phyloP scores from a whole-genome alignment of 345 rosid genomes.

The Bretschneidera sinensis region DNA sequence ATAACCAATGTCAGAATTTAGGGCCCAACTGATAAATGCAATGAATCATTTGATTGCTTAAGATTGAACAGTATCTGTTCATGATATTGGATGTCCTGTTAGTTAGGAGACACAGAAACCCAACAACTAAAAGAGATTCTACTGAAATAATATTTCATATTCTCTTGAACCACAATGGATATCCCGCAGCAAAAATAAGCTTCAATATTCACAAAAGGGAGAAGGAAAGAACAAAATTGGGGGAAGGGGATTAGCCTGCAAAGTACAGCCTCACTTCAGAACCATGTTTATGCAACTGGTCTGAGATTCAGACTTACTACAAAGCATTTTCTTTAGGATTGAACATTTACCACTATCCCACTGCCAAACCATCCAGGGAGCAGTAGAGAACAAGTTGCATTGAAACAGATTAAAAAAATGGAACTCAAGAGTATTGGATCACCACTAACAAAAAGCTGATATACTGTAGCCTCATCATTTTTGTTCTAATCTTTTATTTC shows the following conservation, averaged over 20 bases:
- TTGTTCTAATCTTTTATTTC: too few relatives aligned
- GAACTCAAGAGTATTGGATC: background rate
- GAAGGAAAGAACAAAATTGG: too few relatives aligned
- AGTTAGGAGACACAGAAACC: background rate
- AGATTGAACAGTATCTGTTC: background rate
- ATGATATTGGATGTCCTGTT: background rate
- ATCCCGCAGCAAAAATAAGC: too few relatives aligned
- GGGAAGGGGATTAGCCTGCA: too few relatives aligned
- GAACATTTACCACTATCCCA: background rate
- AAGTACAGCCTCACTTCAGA: background rate
- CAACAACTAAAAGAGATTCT: background rate
- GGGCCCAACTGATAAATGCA: conserved; percentile 35
- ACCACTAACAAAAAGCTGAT: background rate
- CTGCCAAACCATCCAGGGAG: background rate
- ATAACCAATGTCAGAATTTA: conserved; percentile 20
- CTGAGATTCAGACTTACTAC: background rate
- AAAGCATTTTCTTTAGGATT: too few relatives aligned
- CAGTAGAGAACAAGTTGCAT: background rate
- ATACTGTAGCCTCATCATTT: background rate
- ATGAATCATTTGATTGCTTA: background rate
- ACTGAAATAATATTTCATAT: background rate
- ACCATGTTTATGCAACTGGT: background rate
- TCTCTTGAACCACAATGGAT: too few relatives aligned
- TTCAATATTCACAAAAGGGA: too few relatives aligned
- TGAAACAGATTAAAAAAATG: background rate